phyloP scores from a whole-genome alignment of 345 rosid genomes.

The Eucalyptus marginata region DNA sequence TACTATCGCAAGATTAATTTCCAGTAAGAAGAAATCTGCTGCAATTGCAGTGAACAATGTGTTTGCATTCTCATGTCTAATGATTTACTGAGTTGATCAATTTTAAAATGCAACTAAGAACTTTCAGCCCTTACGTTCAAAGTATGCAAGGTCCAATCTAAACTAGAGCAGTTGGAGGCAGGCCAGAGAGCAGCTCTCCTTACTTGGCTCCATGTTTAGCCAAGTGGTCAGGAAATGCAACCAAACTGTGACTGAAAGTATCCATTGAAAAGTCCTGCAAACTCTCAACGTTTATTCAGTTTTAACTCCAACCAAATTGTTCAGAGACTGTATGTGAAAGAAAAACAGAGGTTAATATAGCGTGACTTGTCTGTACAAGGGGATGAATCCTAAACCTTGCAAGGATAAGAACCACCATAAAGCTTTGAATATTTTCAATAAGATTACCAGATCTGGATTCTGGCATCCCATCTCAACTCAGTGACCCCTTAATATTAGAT shows the following conservation, averaged over 20 bases:
- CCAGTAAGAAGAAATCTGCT: neutral
- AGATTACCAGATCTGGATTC: neutral
- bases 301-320: neutral
- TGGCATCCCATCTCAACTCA: neutral
- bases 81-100: neutral
- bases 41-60: neutral
- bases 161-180: neutral
- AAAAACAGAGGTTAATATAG: neutral
- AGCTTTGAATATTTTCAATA: neutral
- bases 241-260: conserved; percentile 21
- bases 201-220: conserved; percentile 8
- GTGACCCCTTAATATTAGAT: neutral
- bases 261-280: conserved; percentile 50
- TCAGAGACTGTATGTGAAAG: neutral
- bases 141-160: conserved; percentile 6
- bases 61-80: neutral
- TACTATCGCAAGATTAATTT: neutral
- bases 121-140: neutral
- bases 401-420: neutral
- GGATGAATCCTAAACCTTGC: neutral
- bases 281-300: neutral
- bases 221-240: conserved; percentile 16
- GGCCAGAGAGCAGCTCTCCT: conserved; percentile 10
- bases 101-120: neutral
- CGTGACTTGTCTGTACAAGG: neutral